Base-by-base conservation (phyloP, 495 filamentous ascomycete species). In the Aspergillus heteromorphus region DNA sequence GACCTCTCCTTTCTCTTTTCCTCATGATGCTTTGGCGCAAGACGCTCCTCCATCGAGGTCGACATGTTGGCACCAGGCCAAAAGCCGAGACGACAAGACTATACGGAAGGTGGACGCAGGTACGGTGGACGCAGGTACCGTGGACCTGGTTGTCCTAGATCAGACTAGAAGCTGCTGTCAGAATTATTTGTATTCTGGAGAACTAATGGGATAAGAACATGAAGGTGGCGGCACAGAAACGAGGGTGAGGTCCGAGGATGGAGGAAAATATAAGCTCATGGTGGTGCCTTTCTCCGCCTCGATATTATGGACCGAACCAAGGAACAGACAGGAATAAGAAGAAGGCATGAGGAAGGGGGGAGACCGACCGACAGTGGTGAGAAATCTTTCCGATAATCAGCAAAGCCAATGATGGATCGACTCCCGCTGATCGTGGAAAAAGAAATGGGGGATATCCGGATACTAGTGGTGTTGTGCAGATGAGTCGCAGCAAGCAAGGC, bases 21-120 rank as follows among this genome's bases (percentile, higher is more conserved):
- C 17, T 69, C 56, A 11, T 61, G 52, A 10, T 67, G 49, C 27
- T 63, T 52, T 9, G 69, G 53, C 19, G 53, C 56, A 13, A 65
- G 61, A 38, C 34, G 55, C 56, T 83, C 79, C 45, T 78, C 69
- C 4, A 73, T 61, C 8, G 82, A 80, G n/a, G 74, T 76, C 11
- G 76, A 72, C 82, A 85, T 85, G 38, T 45, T 70, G 70, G 69
- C 64, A 58, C 61, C 69, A 63, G 68, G 71, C 66, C 67, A 64
- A 49, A 55, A 4, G 49, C 31, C 38, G 47, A 36, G 27, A 29
- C 30, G 1, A 10, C 6, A 6, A 13, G 25, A 23, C 43, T 47
- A 6, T 25, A 47, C 8, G 23, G 16, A 6, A 3, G 23, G 16
- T 29, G 6, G 43, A 29, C 4, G 16, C 14, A n/a, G 13, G 21